Base-by-base conservation (phyloP, 768 basidiomycete species). In the Tricholoma bakamatsutake region DNA sequence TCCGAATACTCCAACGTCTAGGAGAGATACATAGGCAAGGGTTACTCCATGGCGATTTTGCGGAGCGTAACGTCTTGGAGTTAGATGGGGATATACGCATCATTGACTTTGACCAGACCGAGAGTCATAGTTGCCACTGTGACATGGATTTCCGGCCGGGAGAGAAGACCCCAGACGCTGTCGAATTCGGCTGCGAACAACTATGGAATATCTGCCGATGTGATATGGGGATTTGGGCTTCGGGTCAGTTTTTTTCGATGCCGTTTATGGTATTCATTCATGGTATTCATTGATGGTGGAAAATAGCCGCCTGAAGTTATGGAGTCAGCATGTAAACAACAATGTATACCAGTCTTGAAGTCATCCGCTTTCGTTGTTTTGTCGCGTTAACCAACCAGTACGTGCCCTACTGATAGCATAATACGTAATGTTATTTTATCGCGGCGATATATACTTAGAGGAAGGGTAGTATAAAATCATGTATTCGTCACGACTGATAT, bases 51-150 rank as follows among this genome's bases (percentile, higher is more conserved):
- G 71, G 71, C 13, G 73, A 76, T 57, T 76, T 76, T 53, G 73
- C 74, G 8, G 74, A 76, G 56, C 62, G 74, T 35, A 75, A 76
- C 47, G 66, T 76, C n/a, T 66, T 76, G 1, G 64, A 69, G 45
- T 53, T 58, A 45, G 63, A 71, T 39, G 71, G 71, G 5, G 71
- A 74, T 53, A 62, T 74, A 37, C 64, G 73, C 30, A 65, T 75
- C 28, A 75, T 75, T 30, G 74, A 74, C 56, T 74, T 74, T 57
- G 72, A 73, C 57, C 65, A 69, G 48, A 59, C 68, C 3, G 52
- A 60, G 28, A 55, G 60, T 10, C 73, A 73, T 48, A 60, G 65
- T 10, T 73, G 71, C 51, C 53, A 61, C 6, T 72, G 69, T 47
- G 56, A 64, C 18, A 66, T 69, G 63, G 60, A 69, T 31, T 68